Base-by-base conservation (phyloP, 805 yeast genomes). In the Candida verbasci region DNA sequence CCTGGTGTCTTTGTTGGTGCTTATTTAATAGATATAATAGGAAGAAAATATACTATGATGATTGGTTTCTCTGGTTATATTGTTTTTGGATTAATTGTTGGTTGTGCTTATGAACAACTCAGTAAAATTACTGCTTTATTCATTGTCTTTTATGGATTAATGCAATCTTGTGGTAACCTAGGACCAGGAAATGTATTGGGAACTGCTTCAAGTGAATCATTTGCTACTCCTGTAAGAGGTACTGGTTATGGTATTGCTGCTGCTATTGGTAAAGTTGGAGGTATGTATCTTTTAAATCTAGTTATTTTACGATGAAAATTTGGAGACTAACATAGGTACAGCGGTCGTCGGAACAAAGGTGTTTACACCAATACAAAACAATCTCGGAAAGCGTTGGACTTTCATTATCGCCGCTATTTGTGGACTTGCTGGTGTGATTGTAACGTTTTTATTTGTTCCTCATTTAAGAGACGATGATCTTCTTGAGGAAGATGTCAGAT, bases 181-280 rank as follows among this genome's bases (percentile, higher is more conserved):
- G 93, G 93, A 1, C 93, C 93, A 3, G 93, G 93, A 42, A 73
- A 82, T 52, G 76, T 74, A 70, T 62, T 83, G 69, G 91, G 91
- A 9, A 67, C 85, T 39, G 61, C 56, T n/a, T 54, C 65, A 10
- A 73, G 84, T 17, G 91, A 84, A 57, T 68, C 76, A 4, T 84
- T 70, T 48, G 88, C 93, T 14, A 81, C 89, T 6, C 83, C 86
- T 10, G 77, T 84, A 29, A 70, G 93, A 57, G 91, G 89, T 25
- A 80, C 87, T 0, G 66, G 75, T 34, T 84, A 84, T 49, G 91
- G 91, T 25, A 47, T 84, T 16, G 72, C 83, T 31, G 93, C 93
- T 4, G 93, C 89, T 3, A 64, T 82, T 32, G 93, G 93, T 39
- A 84, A 84, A 56, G 82, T 81, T 17, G 94, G 93, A 39, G 21